Base-by-base conservation (phyloP, 2,329 filamentous ascomycete species). In the Xylaria sp. region DNA sequence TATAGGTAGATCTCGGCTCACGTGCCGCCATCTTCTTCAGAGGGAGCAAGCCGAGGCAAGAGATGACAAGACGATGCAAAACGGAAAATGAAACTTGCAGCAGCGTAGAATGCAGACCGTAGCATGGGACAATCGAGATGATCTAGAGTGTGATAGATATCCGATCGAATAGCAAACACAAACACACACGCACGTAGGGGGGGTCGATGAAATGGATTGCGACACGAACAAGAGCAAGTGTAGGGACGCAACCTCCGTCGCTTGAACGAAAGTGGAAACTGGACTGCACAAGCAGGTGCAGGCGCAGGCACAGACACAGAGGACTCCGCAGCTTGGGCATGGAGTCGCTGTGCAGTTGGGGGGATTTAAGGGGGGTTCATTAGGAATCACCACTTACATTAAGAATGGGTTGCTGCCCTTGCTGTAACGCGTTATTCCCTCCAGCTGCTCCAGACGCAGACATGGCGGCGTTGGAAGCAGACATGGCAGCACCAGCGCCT, bases 341-440 rank as follows among this genome's bases (percentile, higher is more conserved):
- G 5, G 13, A 46, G 13, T 13, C 42, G 10, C 42, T 6, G n/a
- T 6, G 42, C 13, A 18, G 42, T n/a, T 46, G 3, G 3, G 5
- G 42, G 13, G 5, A 13, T 46, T n/a, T 13, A 46, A 16, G 42
- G 42, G 42, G 42, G 13, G 39, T 44, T 46, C n/a, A 46, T 11
- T n/a, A 19, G 47, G 37, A 1, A 16, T 3, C 13, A 55, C 23
- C 4, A 35, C 83, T 77, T 75, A 86, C 83, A 73, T 90, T 90
- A 56, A 95, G 76, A 67, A 95, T 95, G 3, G 91, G 91, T 30
- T 64, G 62, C 51, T 64, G 62, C 3, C 59, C 59, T 46, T 64
- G 62, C 10, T 64, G 62, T 37, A 63, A 35, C 8, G 60, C 62
- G 30, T 75, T 70, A 47, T 66, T 67, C 19, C 70, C 72, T 34